phyloP scores from a whole-genome alignment of 2,329 filamentous ascomycete species.

The Aspergillus novoparasiticus region DNA sequence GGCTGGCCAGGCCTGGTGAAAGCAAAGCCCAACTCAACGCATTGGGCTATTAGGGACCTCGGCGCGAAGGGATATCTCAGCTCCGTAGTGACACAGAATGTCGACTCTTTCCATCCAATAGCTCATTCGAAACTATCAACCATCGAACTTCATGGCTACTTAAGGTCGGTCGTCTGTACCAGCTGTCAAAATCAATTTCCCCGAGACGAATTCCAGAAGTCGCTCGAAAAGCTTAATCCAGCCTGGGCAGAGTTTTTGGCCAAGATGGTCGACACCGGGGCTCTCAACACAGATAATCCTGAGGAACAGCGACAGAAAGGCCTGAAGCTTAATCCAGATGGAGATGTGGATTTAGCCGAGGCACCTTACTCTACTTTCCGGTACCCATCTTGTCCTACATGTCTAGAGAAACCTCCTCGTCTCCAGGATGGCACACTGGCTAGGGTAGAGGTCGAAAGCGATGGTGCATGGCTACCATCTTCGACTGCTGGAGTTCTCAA shows the following conservation, averaged over 20 bases:
- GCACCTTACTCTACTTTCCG: constrained; percentile 88
- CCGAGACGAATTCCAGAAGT: constrained; percentile 72
- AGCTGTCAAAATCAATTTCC: constrained; percentile 74
- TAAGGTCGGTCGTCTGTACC: constrained; percentile 78
- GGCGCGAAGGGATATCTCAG: constrained; percentile 71
- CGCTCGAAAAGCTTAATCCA: constrained; percentile 79
- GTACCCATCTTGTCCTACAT: constrained; percentile 86
- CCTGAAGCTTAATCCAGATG: constrained; percentile 86
- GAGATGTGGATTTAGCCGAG: constrained; percentile 85
- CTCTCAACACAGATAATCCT: constrained; percentile 76
- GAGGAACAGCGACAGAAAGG: constrained; percentile 68
- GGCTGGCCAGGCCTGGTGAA: constrained; percentile 83
- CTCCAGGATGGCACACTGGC: constrained; percentile 58
- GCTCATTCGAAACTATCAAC: constrained; percentile 76
- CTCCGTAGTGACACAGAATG: constrained; percentile 89
- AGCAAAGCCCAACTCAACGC: constrained; percentile 77
- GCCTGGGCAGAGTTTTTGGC: constrained; percentile 77
- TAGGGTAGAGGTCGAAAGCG: constrained; percentile 69
- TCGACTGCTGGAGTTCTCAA: constrained; percentile 81
- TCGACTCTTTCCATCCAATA: constrained; percentile 85
- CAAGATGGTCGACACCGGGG: constrained; percentile 71
- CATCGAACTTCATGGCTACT: constrained; percentile 87
- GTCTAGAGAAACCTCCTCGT: constrained; percentile 65
- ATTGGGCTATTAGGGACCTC: constrained; percentile 74
- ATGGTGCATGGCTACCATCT: constrained; percentile 73